phyloP scores from a whole-genome alignment of 495 filamentous ascomycete genomes.

The Xylaria intraflava region DNA sequence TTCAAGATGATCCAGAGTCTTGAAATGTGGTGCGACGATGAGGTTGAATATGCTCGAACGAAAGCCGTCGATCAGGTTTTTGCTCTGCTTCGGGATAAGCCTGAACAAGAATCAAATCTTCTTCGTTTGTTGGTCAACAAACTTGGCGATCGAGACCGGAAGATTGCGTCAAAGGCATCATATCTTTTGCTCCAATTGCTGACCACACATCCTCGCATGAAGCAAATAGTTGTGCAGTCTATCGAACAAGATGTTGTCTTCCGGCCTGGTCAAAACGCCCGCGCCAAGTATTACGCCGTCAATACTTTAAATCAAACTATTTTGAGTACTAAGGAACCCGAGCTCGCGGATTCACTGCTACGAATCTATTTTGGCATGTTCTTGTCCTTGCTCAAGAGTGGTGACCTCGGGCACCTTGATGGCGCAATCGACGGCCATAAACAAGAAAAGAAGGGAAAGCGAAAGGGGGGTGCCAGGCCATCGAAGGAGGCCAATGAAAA shows the following conservation, averaged over 20 bases:
- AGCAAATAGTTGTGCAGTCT: constrained; percentile 69
- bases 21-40: constrained; percentile 86
- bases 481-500: constrained; percentile 22
- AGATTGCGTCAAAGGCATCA: constrained; percentile 86
- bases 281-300: constrained; percentile 91
- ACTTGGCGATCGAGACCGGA: constrained; percentile 86
- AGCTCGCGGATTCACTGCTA: constrained; percentile 72
- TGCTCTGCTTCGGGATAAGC: constrained; percentile 87
- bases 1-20: constrained; percentile 87
- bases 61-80: constrained; percentile 82
- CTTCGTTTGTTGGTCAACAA: constrained; percentile 90
- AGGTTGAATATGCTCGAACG: constrained; percentile 82
- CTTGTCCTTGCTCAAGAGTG: constrained; percentile 62
- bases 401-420: constrained; percentile 27
- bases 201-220: constrained; percentile 86
- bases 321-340: constrained; percentile 71
- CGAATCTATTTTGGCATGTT: constrained; percentile 89
- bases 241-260: constrained; percentile 86
- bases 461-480: constrained; percentile 21
- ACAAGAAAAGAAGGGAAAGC: constrained; percentile 18
- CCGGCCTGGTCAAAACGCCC: constrained; percentile 73
- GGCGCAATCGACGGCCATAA: constrained; percentile 15
- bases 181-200: constrained; percentile 88
- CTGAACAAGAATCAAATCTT: constrained; percentile 93
- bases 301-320: constrained; percentile 97